Evolutionary conservation across 768 basidiomycete species (phyloP).

Genomic region (Russula sp.): DNA sequence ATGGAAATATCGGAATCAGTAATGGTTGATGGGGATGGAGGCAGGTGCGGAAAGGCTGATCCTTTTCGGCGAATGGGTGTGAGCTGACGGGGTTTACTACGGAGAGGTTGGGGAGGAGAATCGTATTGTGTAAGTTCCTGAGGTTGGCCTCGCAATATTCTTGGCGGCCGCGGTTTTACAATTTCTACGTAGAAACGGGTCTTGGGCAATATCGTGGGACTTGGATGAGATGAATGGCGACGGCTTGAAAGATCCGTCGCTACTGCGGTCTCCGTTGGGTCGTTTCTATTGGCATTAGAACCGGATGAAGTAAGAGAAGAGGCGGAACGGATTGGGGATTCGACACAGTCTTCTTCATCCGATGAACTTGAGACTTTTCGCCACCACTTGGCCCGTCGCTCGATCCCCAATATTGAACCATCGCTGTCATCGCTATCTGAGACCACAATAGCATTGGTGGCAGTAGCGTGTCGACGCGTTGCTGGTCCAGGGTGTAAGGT

Average conservation of each 20-base stretch:
- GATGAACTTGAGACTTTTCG: constrained; percentile 38
- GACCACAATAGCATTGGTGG: constrained; percentile 5
- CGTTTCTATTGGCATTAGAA: background rate
- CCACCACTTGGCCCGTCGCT: constrained; percentile 28
- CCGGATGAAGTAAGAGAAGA: background rate
- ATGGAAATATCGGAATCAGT: constrained; percentile 48
- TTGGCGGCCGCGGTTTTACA: background rate
- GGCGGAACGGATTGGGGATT: constrained; percentile 1
- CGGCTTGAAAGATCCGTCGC: background rate
- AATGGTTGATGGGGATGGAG: constrained; percentile 55
- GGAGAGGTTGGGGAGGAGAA: constrained; percentile 18
- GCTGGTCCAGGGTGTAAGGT: constrained; percentile 9
- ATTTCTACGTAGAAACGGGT: constrained; percentile 22
- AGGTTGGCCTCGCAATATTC: constrained; percentile 17
- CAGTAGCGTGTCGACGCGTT: constrained; percentile 14
- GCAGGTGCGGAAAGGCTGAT: constrained; percentile 41
- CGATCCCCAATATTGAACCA: constrained; percentile 28
- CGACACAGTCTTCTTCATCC: constrained; percentile 45
- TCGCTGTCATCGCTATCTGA: constrained; percentile 32
- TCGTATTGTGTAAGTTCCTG: background rate
- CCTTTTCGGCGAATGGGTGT: constrained; percentile 61
- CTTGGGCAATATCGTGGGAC: background rate
- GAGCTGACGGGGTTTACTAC: constrained; percentile 53
- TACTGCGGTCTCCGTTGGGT: background rate
- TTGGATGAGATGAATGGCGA: background rate